Evolutionary conservation across 169 alveolate species (phyloP).

Genomic region (Cryptosporidium baileyi): DNA sequence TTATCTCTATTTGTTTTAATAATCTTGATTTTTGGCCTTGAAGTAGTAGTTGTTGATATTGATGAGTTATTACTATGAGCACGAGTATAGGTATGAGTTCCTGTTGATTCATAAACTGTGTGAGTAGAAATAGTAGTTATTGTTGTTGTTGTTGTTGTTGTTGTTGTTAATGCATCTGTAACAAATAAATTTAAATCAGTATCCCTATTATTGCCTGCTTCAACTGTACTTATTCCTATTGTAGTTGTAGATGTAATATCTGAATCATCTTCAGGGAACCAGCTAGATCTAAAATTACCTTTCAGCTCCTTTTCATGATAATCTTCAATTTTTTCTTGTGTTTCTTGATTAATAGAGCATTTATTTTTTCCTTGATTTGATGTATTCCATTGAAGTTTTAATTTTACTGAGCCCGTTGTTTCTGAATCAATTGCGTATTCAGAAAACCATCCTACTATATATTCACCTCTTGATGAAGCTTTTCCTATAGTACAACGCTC

Average conservation of each 20-base stretch:
- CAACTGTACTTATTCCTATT: neutral
- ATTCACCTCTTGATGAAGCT: constrained; percentile 61
- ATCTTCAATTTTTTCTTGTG: too few relatives aligned
- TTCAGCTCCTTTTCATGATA: too few relatives aligned
- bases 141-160: neutral
- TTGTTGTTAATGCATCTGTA: neutral
- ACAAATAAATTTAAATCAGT: neutral
- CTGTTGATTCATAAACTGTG: too few relatives aligned
- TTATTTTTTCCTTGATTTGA: neutral
- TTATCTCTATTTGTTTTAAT: neutral
- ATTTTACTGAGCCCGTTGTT: constrained; percentile 37
- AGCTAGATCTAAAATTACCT: constrained; percentile 14
- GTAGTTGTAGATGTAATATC: neutral
- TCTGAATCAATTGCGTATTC: constrained; percentile 40
- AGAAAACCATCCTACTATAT: constrained; percentile 57
- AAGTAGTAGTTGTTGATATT: too few relatives aligned
- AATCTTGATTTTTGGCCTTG: neutral
- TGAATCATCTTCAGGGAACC: constrained; percentile 9
- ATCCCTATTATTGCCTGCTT: neutral
- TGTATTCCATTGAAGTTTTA: constrained; percentile 25
- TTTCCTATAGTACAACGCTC: constrained; percentile 46
- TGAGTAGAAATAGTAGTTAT: too few relatives aligned
- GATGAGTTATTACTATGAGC: too few relatives aligned
- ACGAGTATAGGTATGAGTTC: too few relatives aligned
- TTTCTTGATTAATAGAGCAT: too few relatives aligned